Evolutionary conservation across 2,329 filamentous ascomycete genomes (phyloP).

Genomic region (Kalmusia sp.): DNA sequence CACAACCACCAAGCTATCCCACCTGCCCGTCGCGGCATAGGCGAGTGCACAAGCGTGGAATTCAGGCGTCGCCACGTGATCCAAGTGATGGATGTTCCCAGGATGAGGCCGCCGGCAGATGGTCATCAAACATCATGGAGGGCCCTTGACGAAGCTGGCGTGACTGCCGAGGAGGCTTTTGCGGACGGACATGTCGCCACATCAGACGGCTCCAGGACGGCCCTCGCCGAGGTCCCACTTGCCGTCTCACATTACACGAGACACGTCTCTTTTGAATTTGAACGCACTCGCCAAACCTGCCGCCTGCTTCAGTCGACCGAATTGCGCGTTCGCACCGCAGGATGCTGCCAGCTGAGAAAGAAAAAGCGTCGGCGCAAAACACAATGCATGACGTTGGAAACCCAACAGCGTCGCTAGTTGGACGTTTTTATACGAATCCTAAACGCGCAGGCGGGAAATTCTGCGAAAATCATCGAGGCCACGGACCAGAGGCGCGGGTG

Average conservation of each 20-base stretch:
- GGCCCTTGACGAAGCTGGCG: constrained; percentile 15
- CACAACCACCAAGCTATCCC: background rate
- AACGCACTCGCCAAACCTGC: constrained; percentile 12
- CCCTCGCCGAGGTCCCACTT: constrained; percentile 40
- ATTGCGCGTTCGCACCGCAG: constrained; percentile 4
- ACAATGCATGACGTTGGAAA: background rate
- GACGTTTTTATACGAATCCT: background rate
- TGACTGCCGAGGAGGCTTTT: constrained; percentile 19
- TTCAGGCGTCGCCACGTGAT: constrained; percentile 2
- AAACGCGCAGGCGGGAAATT: constrained; percentile 1
- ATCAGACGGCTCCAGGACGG: constrained; percentile 41
- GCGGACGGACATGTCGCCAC: constrained; percentile 14
- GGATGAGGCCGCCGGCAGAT: constrained; percentile 7
- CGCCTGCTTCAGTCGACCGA: background rate
- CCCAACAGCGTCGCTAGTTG: background rate
- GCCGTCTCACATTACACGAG: constrained; percentile 38
- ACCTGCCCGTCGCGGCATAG: background rate
- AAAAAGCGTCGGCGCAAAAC: background rate
- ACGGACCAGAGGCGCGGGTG: constrained; percentile 17
- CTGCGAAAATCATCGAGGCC: constrained; percentile 3
- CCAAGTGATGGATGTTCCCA: background rate
- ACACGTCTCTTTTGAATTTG: constrained; percentile 28
- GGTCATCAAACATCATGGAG: constrained; percentile 2
- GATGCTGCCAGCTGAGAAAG: background rate
- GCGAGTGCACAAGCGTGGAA: background rate